Percentiles rank a stretch among this genome's conserved stretches.
phyloP scores from a whole-genome alignment of 345 rosid species.

The Gossypium sturtianum region DNA sequence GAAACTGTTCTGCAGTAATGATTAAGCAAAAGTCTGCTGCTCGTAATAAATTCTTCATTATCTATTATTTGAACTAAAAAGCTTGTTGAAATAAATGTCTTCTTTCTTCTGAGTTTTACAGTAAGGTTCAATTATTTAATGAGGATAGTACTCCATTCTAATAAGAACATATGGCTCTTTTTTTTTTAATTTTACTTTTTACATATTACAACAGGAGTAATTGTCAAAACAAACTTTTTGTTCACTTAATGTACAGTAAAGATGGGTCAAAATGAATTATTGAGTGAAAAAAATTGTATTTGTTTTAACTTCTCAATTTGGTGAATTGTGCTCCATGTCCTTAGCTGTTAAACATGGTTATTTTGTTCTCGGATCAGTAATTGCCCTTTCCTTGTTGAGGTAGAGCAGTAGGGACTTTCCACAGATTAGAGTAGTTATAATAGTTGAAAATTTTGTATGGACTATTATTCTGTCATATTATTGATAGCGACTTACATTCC shows the following conservation, averaged over 20 bases:
- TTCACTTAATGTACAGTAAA: background rate
- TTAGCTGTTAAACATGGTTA: background rate
- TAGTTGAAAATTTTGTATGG: background rate
- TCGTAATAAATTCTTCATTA: background rate
- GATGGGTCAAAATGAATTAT: background rate
- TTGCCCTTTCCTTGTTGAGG: background rate
- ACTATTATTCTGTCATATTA: background rate
- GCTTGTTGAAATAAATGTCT: background rate
- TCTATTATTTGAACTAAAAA: background rate
- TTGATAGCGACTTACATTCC: conserved; percentile 4
- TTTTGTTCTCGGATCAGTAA: background rate
- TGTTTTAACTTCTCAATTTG: conserved; percentile 4
- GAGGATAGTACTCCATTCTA: background rate
- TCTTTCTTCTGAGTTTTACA: background rate
- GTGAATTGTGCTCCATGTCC: background rate
- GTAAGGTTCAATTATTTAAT: background rate
- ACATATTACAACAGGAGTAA: background rate
- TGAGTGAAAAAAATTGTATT: background rate
- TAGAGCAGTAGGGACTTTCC: background rate
- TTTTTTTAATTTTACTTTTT: background rate
- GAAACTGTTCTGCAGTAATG: background rate
- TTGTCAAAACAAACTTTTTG: background rate
- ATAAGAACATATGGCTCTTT: background rate
- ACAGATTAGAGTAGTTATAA: background rate
- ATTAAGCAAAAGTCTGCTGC: background rate